These are phyloP conservation scores for Diaporthe sp. DNA, from an alignment of 2,329 filamentous ascomycete genomes.

Conservation along the genomic window DNA sequence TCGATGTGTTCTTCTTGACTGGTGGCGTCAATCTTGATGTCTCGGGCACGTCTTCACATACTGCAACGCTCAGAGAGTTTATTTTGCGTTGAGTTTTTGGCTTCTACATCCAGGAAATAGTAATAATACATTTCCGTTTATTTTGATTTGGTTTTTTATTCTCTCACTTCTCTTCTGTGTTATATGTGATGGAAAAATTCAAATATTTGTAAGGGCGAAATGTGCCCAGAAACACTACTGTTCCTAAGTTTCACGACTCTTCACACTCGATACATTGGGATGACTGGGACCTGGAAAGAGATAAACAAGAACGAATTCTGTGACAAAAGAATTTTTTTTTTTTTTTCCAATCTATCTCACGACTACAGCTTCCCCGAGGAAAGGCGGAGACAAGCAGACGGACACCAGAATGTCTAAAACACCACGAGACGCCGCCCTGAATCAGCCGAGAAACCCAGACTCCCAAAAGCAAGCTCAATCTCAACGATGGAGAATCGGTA, in stretches of 20 bases:
- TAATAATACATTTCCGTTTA: background rate
- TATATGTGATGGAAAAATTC: no score
- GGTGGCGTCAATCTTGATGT: background rate
- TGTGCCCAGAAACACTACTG: no score
- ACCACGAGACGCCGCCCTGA: background rate
- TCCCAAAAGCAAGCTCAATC: background rate
- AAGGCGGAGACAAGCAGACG: background rate
- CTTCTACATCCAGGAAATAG: background rate
- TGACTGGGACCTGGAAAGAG: background rate
- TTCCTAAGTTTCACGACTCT: no score
- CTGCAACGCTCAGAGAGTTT: background rate
- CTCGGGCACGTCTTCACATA: no score
- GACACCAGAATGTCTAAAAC: background rate
- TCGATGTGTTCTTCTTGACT: background rate
- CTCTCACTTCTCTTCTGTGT: background rate
- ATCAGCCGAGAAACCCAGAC: background rate
- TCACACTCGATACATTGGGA: no score
- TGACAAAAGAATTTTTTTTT: background rate
- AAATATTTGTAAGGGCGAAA: no score
- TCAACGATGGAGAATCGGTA: background rate
- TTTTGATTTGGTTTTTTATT: accelerated
- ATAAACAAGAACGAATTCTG: background rate
- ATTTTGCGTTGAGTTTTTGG: background rate
- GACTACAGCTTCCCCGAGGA: background rate
- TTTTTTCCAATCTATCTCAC: background rate